Base-by-base conservation (phyloP, 1,284 basidiomycete species). In the Porogramme epimiltina region DNA sequence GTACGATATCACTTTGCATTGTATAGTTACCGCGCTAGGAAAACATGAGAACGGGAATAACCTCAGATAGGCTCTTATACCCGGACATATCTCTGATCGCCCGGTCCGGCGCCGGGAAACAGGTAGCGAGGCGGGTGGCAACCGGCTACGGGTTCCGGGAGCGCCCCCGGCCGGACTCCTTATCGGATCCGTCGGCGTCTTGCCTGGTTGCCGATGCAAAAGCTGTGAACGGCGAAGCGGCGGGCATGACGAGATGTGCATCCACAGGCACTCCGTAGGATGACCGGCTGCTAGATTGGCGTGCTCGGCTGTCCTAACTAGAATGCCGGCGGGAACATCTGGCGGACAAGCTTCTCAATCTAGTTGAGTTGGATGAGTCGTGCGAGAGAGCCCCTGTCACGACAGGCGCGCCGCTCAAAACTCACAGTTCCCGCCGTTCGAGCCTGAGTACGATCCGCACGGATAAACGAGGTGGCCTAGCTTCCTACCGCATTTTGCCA, bases 61-160 rank as follows among this genome's bases (percentile, higher is more conserved):
- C 8, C 28, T 31, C 28, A 31, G 28, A 31, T 49, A 49, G 45
- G 33, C 39, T 47, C 51, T 53, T 55, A 55, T 51, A 51, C 49
- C 57, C 57, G 51, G 20, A 22, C 25, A 47, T 40, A 11, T 36
- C 25, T 33, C 15, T 48, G 56, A 49, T 50, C 47, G 42, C 18
- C 28, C 23, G 45, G 40, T 26, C 37, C 19, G 28, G 22, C 25
- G 22, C 23, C 33, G 16, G 25, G 25, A 18, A 18, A 37, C n/a
- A 16, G 23, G 18, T 4, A 23, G 18, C 13, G 5, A 6, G 34
- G 13, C 16, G 5, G 23, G 26, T 5, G 2, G 28, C 28, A 31
- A 13, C 28, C 28, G 28, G 28, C 28, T 6, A 31, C 28, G 28
- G 6, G 8, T 6, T 13, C 13, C 13, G 8, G 28, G 28, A 6